Evolutionary conservation across 306 rosid genomes (phyloP).

Genomic region (Cotoneaster glaucophyllus): DNA sequence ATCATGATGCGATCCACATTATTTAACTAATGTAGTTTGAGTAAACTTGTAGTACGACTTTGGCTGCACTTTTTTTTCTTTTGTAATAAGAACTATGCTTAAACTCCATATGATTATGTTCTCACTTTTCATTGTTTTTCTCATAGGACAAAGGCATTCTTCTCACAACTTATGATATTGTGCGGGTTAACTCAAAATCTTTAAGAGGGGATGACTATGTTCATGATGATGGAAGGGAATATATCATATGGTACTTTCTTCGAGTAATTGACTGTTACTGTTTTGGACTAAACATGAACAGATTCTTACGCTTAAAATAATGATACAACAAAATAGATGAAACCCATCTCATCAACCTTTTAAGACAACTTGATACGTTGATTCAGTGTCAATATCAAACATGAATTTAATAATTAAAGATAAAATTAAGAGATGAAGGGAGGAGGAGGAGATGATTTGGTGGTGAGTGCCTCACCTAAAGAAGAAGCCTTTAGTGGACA

Average conservation of each 20-base stretch:
- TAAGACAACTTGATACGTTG: not conserved
- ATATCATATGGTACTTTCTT: slow-evolving; percentile 31
- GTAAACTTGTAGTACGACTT: not conserved
- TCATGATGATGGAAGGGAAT: slow-evolving; percentile 57
- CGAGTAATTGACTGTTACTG: not conserved
- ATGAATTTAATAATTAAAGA: not conserved
- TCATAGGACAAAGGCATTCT: slow-evolving; percentile 84
- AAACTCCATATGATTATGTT: slow-evolving; percentile 6
- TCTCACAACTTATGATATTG: slow-evolving; percentile 91
- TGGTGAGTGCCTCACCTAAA: not conserved
- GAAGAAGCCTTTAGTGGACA: not conserved
- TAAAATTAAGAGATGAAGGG: not conserved
- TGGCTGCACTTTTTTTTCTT: not conserved
- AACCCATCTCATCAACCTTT: not conserved
- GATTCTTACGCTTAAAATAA: not conserved
- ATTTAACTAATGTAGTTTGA: not conserved
- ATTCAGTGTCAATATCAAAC: not conserved
- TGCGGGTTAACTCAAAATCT: slow-evolving; percentile 77
- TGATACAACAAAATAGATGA: not conserved
- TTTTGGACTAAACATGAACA: not conserved
- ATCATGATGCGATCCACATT: not conserved
- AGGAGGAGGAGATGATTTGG: not conserved
- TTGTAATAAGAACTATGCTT: not conserved
- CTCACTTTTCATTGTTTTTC: slow-evolving; percentile 3
- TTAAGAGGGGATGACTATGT: slow-evolving; percentile 34